Evolutionary conservation across 345 rosid species (phyloP), one percentile per base, ranked within the genome.

Genomic region (Aquilaria sinensis): DNA sequence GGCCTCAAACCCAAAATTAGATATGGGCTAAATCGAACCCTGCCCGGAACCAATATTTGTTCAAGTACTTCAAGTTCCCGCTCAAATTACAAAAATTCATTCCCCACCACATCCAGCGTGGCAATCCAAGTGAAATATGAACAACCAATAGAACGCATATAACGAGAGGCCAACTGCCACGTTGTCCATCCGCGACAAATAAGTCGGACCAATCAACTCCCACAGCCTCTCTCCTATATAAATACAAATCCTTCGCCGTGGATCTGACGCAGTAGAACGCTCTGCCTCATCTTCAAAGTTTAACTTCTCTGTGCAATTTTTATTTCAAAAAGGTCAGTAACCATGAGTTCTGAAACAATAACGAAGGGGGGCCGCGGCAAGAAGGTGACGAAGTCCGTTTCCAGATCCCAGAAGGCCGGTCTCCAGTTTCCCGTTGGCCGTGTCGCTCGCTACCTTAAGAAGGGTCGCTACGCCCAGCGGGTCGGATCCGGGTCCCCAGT

Each of bases 401-500:
- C 83, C 53, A 61, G 87, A 29, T 89, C 96, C 0, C 70, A 67
- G 2, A 89, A 86, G 55, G 92, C 90, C 13, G 92, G 92, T 9
- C 79, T 89, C 57, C 90, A 86, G 62, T 86, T 88, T 13, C 90
- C 90, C 0, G 87, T 88, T 0, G 89, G 89, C 6, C 75, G 95
- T 30, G 74, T 85, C 60, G 91, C 91, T 4, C 80, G 95, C 48
- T 87, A 81, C 62, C 82, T 87, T 16, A 85, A 85, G 62, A 83
- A 80, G 8, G 95, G 87, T 1, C 78, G 76, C 14, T 83, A 87
- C 30, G 87, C 91, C 2, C 80, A 87, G 47, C 90, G 93, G 32
- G 90, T 84, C 0, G 93, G 88, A 13, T 78, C 88, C 1, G 90
- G 86, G 2, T 80, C 91, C 56, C 88, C 87, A 4, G 95, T 87